Evolutionary conservation across 1,139 yeast genomes (phyloP), one percentile per base, ranked within the genome.

Genomic region (Candida glucosophila): DNA sequence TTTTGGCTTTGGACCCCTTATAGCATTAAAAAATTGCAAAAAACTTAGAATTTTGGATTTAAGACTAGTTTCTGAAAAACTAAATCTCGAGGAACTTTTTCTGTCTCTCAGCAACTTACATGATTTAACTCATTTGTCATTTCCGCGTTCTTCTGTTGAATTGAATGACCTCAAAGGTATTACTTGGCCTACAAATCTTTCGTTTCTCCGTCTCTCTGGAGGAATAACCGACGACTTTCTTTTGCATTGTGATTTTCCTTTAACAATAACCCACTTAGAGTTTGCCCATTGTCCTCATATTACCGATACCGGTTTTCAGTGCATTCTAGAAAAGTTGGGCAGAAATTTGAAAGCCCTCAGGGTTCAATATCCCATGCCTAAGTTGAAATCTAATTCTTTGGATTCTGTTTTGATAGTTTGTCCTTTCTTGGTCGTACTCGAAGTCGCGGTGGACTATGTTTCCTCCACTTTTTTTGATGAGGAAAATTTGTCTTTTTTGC

Each of bases 21-120:
- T 85, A 13, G 78, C 93, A 23, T 58, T 90, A 26, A 71, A 81
- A 31, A 63, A 76, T 26, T 90, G 98, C 49, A 56, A 56, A 13
- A 61, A 68, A 22, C 55, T 90, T 29, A 65, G 64, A 32, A 68
- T 75, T 1, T 56, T 90, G 18, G 97, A 90, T 48, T 53, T 90
- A 31, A 70, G 95, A n/a, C 63, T 86, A 20, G 96, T 90, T 1
- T 81, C 95, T 3, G 97, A 88, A 50, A 85, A 94, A 0, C 79
- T 90, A 6, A 86, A 86, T 38, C 55, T 90, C 29, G 71, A 76
- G 23, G 88, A 83, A 43, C 56, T 90, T 9, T 86, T 90, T 50
- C 61, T 63, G 22, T 81, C 95, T 2, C 81, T 90, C 22, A 63
- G 67, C 25, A 69, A 68, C 29, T 67, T 82, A 19, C 65, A 66